Evolutionary conservation across 2,329 filamentous ascomycete genomes (phyloP).

Genomic region (Fusarium fracticaudum): DNA sequence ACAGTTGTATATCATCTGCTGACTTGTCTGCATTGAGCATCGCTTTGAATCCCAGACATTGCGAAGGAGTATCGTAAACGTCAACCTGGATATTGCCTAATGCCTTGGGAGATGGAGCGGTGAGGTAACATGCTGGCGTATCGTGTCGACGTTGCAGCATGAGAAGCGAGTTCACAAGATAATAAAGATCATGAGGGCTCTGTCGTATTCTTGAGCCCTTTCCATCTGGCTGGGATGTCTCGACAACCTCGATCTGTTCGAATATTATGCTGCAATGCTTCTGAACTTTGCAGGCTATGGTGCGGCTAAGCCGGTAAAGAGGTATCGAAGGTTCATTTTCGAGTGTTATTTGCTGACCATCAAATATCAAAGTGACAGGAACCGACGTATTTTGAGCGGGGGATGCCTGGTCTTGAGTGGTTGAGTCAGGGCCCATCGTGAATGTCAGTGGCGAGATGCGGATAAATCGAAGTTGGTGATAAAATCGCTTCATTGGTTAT

Average conservation of each 20-base stretch:
- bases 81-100: slow-evolving; percentile 21
- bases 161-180: slow-evolving; percentile 14
- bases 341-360: slow-evolving; percentile 1
- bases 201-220: background rate
- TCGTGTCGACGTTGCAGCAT: background rate
- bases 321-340: background rate
- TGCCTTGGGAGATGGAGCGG: slow-evolving; percentile 6
- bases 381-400: rapidly evolving
- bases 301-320: slow-evolving; percentile 23
- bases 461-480: background rate
- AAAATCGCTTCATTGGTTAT: background rate
- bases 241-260: slow-evolving; percentile 10
- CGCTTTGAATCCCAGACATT: background rate
- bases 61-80: rapidly evolving
- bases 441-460: background rate
- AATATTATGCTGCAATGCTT: slow-evolving; percentile 14
- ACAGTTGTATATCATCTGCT: slow-evolving; percentile 1
- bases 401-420: background rate
- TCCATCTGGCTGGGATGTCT: background rate
- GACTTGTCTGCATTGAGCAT: slow-evolving; percentile 10
- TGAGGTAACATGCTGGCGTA: slow-evolving; percentile 18
- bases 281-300: background rate
- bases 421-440: background rate
- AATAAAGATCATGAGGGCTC: slow-evolving; percentile 9
- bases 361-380: slow-evolving; percentile 1